Conservation (phyloP, 1,284 basidiomycete genomes). For the Erythrobasidium hasegawianum region DNA sequence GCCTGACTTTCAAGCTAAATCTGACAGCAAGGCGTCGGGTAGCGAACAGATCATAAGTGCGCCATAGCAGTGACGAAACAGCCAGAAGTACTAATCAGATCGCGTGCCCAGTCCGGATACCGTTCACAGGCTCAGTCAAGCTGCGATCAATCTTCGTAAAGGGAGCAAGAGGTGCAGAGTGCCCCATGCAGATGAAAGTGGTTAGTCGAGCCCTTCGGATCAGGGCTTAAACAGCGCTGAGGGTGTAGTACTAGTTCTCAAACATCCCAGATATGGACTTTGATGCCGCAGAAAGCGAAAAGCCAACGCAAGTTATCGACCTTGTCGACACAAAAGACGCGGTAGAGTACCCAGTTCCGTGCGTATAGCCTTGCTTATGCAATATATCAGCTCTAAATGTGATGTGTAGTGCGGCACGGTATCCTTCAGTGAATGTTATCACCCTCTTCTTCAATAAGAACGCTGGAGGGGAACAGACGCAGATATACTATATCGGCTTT, state of each 20-base stretch:
- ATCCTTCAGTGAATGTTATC: constrained; percentile 39
- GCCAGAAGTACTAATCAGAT: constrained; percentile 40
- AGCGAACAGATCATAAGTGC: constrained; percentile 28
- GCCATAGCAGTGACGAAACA: constrained; percentile 36
- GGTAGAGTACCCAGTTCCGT: constrained; percentile 44
- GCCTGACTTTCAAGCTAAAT: not conserved
- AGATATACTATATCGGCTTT: constrained; percentile 45
- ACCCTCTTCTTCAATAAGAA: constrained; percentile 46
- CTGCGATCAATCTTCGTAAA: constrained; percentile 44
- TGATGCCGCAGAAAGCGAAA: constrained; percentile 41
- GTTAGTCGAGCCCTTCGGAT: constrained; percentile 12
- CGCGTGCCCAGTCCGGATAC: constrained; percentile 37
- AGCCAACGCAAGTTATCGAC: constrained; percentile 43
- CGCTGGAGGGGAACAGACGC: constrained; percentile 43
- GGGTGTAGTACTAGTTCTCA: not conserved
- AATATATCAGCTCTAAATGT: not conserved
- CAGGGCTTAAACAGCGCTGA: not conserved
- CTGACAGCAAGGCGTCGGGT: not conserved
- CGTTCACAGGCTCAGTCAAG: constrained; percentile 44
- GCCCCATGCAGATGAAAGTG: constrained; percentile 32
- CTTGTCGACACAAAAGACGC: constrained; percentile 39
- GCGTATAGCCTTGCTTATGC: not conserved
- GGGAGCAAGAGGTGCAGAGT: constrained; percentile 34
- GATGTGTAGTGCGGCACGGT: constrained; percentile 39
- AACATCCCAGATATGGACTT: constrained; percentile 43